Evolutionary conservation across 1,284 basidiomycete genomes (phyloP).

Genomic region (Singerocomus inundabilis): DNA sequence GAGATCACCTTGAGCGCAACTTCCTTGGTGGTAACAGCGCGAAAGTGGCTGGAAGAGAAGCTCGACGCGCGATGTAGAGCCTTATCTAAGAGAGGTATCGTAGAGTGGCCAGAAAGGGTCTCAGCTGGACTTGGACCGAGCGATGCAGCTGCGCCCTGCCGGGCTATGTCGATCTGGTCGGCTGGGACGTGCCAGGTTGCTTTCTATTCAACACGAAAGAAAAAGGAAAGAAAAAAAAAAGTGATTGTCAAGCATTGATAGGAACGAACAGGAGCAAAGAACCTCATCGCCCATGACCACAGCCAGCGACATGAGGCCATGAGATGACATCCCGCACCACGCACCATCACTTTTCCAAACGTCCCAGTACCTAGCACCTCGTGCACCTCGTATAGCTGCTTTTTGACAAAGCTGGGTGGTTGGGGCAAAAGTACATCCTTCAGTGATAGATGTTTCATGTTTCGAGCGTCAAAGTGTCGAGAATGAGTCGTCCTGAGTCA

Average conservation of each 20-base stretch:
- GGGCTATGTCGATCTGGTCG: constrained; percentile 54
- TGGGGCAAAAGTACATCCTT: constrained; percentile 65
- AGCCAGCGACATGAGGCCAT: background rate
- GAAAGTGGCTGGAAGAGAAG: constrained; percentile 23
- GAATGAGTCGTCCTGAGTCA: background rate
- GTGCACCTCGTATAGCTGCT: constrained; percentile 75
- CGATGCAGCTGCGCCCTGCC: constrained; percentile 51
- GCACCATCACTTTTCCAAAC: constrained; percentile 85
- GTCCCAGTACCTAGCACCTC: constrained; percentile 76
- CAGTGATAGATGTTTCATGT: constrained; percentile 38
- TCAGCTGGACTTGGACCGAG: constrained; percentile 16
- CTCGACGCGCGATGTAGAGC: constrained; percentile 27
- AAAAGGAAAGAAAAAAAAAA: background rate
- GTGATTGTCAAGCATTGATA: background rate
- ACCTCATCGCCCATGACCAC: background rate
- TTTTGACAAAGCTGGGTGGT: constrained; percentile 82
- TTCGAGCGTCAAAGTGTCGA: background rate
- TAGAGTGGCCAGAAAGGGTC: constrained; percentile 18
- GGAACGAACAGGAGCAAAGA: background rate
- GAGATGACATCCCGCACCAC: constrained; percentile 22
- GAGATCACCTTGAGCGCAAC: constrained; percentile 88
- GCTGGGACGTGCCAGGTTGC: constrained; percentile 73
- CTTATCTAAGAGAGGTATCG: constrained; percentile 25
- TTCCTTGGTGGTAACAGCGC: constrained; percentile 50
- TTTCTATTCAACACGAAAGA: constrained; percentile 38